These are phyloP conservation scores for Cryptococcus floricola DNA, from an alignment of 1,284 basidiomycete genomes.

Conservation along the genomic window DNA sequence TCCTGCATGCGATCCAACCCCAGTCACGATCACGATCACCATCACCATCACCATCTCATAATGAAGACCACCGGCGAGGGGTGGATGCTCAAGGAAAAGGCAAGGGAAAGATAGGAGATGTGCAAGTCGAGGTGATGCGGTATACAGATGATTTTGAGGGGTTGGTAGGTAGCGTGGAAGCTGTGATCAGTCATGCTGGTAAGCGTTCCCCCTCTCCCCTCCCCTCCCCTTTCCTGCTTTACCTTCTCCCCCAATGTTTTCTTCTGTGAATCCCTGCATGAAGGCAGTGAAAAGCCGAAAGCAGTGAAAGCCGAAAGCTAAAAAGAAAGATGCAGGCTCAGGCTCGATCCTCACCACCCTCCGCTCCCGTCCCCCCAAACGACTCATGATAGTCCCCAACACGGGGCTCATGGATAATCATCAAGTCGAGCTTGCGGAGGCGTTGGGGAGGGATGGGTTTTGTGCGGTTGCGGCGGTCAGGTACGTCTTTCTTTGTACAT, in stretches of 20 bases:
- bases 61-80: conserved; percentile 44
- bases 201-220: conserved; percentile 28
- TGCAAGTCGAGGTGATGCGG: conserved; percentile 63
- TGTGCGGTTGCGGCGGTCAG: conserved; percentile 57
- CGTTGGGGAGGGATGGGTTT: conserved; percentile 62
- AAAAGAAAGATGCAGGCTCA: conserved; percentile 61
- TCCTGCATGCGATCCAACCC: background rate
- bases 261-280: background rate
- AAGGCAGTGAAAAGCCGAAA: background rate
- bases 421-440: conserved; percentile 79
- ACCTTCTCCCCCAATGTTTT: background rate
- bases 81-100: conserved; percentile 11
- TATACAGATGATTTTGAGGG: conserved; percentile 68
- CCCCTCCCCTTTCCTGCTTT: background rate
- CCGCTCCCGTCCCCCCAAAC: conserved; percentile 58
- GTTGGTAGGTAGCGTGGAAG: conserved; percentile 63
- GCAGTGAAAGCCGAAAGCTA: background rate
- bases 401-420: conserved; percentile 86
- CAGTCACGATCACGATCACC: background rate
- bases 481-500: conserved; percentile 23
- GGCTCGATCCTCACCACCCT: conserved; percentile 90
- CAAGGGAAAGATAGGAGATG: conserved; percentile 47
- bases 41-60: background rate
- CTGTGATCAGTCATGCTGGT: conserved; percentile 93
- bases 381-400: conserved; percentile 85